Evolutionary conservation across 345 rosid genomes (phyloP), one percentile per base, ranked within the genome.

Genomic region (Populus pruinosa): DNA sequence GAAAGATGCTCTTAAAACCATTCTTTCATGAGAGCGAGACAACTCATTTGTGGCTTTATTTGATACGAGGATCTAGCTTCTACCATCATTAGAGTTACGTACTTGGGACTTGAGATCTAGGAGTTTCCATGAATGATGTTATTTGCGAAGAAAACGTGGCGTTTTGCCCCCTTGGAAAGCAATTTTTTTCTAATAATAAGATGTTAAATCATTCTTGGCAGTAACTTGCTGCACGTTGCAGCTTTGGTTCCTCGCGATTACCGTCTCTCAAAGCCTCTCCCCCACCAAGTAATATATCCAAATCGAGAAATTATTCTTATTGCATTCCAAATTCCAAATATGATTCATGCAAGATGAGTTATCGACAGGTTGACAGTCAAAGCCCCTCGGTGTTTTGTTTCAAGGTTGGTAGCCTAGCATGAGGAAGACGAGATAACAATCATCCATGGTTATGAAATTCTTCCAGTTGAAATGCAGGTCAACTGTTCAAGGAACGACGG

Each of bases 1-100:
- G 49, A 86, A 83, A 77, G 94, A 91, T 70, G 94, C 94, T 13
- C 83, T 88, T 14, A 86, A 79, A 80, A 83, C 94, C 74, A 79
- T 88, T 83, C 89, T 89, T 62, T 73, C 74, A 20, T 76, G 61
- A 77, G 27, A 18, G 20, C 6, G 11, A 43, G 23, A 4, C 38
- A 1, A 1, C 21, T 71, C 38, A 18, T 6, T 50, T 50, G 21
- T 50, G 56, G 56, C n/a, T 36, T 67, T 41, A 29, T 75, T 49
- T 53, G 39, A 36, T 16, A 2, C 12, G 78, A 47, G 35, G 38
- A n/a, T 49, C 78, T 18, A 66, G 23, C 78, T 55, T 67, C 31
- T 49, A 17, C 64, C 47, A 31, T 0, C 47, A 49, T 67, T 23
- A 27, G 21, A 41, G 62, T 27, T 67, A 10, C 44, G 12, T 41